Base-by-base conservation (phyloP, 2,329 filamentous ascomycete species). In the Diaporthe sp. region DNA sequence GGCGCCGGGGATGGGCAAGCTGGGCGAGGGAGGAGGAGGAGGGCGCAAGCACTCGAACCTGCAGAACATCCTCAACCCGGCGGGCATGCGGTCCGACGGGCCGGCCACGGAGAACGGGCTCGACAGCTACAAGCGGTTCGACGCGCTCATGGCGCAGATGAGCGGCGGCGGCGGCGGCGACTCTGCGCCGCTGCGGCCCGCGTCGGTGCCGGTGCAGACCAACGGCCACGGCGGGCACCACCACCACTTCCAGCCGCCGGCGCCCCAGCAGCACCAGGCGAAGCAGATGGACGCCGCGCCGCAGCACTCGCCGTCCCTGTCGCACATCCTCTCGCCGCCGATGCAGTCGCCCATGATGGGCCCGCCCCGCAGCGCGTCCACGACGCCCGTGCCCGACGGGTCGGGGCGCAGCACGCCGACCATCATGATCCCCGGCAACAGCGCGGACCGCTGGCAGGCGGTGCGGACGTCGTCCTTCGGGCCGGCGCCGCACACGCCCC, bases 131-230 rank as follows among this genome's bases (percentile, higher is more conserved):
- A 73, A 75, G 55, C 73, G 55, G 1, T 73, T 70, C 31, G 75
- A 75, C 17, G 68, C 68, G 25, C 74, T 76, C 20, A 76, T 60
- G 68, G 72, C 72, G 53, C 72, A 75, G 60, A 76, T 73, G 75
- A 47, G n/a, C 51, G 25, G 51, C 51, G 51, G n/a, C 49, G 49
- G 60, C 37, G 20, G 42, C 34, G 53, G 67, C 42, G 72, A 47
- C n/a, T 6, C 31, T 5, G 44, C 58, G 17, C 42, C 68, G 12
- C 34, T 61, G 49, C 53, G 75, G 12, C 39, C 75, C 10, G 31
- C 61, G 4, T 76, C 75, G 17, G 75, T 60, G n/a, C 75, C 75
- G 20, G 73, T 70, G 22, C 47, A 61, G 68, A n/a, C 39, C 15
- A 73, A 49, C 13, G 22, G 15, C 31, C 60, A 53, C 9, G 7